These are phyloP conservation scores for Sporobolomyces pararoseus DNA, from an alignment of 768 basidiomycete species.

Conservation along the genomic window DNA sequence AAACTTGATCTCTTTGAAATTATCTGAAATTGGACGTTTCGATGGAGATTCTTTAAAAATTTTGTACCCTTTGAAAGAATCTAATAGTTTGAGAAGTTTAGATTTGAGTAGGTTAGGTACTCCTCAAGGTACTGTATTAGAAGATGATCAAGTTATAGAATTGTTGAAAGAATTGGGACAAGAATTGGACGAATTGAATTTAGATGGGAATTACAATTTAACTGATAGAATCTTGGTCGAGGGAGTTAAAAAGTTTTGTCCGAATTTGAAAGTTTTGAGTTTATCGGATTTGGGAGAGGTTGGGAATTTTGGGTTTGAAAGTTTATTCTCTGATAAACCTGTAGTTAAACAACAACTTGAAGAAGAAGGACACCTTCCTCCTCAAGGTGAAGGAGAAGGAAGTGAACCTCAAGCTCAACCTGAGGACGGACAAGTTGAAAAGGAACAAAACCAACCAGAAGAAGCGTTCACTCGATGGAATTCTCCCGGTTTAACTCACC, in stretches of 20 bases:
- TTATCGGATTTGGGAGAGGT: slow-evolving; percentile 61
- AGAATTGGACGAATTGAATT: slow-evolving; percentile 29
- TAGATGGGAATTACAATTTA: slow-evolving; percentile 34
- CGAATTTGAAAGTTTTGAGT: slow-evolving; percentile 56
- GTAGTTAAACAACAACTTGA: background rate
- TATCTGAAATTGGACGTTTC: slow-evolving; percentile 73
- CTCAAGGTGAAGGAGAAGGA: background rate
- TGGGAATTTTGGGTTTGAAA: slow-evolving; percentile 65
- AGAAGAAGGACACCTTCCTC: background rate
- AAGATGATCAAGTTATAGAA: slow-evolving; percentile 45
- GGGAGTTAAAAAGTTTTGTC: slow-evolving; percentile 59
- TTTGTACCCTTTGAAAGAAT: slow-evolving; percentile 48
- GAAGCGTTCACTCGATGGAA: slow-evolving; percentile 1
- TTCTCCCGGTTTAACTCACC: slow-evolving; percentile 43
- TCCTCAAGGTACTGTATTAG: slow-evolving; percentile 61
- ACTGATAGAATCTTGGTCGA: slow-evolving; percentile 60
- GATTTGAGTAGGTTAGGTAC: slow-evolving; percentile 65
- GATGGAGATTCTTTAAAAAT: slow-evolving; percentile 15
- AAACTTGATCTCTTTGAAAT: slow-evolving; percentile 65
- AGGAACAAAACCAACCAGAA: background rate
- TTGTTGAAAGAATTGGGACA: slow-evolving; percentile 36
- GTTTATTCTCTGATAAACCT: slow-evolving; percentile 58
- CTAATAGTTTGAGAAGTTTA: slow-evolving; percentile 58
- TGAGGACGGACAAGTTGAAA: too few relatives aligned
- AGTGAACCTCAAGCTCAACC: background rate